These are phyloP conservation scores for Hortiboletus campestris DNA, from an alignment of 768 basidiomycete genomes.

Conservation along the genomic window DNA sequence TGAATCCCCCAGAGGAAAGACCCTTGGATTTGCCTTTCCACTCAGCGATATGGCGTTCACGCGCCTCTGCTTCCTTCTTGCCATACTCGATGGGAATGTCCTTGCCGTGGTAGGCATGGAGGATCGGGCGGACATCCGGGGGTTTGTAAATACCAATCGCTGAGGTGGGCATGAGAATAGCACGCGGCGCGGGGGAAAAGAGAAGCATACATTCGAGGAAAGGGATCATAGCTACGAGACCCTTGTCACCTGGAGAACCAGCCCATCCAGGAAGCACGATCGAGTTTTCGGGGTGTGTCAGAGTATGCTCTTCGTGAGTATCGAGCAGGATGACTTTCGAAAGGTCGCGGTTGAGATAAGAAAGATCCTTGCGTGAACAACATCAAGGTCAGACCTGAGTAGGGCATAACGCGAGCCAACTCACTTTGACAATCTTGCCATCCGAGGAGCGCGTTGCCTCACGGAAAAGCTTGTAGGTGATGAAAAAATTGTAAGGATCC, in stretches of 20 bases:
- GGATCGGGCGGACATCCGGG: constrained; percentile 81
- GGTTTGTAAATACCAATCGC: constrained; percentile 93
- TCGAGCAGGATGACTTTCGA: too few species aligned
- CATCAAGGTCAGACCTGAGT: not conserved
- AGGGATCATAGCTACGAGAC: constrained; percentile 89
- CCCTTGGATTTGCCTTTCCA: constrained; percentile 74
- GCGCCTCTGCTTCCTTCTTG: constrained; percentile 81
- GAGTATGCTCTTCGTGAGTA: too few species aligned
- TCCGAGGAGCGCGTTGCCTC: too few species aligned
- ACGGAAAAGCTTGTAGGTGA: constrained; percentile 90
- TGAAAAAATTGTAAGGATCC: constrained; percentile 88
- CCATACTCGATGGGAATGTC: constrained; percentile 88
- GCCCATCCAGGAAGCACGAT: constrained; percentile 84
- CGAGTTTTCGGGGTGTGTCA: too few species aligned
- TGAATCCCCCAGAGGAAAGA: too few species aligned
- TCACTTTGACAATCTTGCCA: constrained; percentile 82
- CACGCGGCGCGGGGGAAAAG: not conserved
- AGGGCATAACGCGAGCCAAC: not conserved
- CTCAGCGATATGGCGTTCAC: constrained; percentile 72
- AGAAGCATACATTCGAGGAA: constrained; percentile 81
- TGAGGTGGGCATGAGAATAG: constrained; percentile 28
- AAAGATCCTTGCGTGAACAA: constrained; percentile 61
- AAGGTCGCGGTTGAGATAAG: constrained; percentile 93
- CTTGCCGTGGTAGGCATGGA: constrained; percentile 83
- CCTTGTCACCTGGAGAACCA: constrained; percentile 71